phyloP scores from a whole-genome alignment of 1,284 basidiomycete species.

The Papiliotrema terrestris region DNA sequence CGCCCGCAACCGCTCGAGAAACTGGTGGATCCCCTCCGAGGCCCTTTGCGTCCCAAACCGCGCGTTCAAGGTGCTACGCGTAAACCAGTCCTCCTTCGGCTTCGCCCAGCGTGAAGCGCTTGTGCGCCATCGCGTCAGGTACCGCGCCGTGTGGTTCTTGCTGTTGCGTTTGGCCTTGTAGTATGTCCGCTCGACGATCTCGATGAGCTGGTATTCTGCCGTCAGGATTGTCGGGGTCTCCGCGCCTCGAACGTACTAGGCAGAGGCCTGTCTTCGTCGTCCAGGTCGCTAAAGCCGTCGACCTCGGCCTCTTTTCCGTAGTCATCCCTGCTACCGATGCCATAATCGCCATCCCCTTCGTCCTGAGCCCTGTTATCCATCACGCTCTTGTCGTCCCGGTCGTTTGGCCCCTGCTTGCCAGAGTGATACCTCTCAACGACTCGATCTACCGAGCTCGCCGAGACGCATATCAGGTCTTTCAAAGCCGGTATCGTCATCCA shows the following conservation, averaged over 20 bases:
- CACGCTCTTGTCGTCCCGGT: neutral
- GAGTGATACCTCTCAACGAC: conserved; percentile 5
- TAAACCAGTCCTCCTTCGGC: neutral
- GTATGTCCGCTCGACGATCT: too few species aligned
- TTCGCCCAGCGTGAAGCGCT: too few species aligned
- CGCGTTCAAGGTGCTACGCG: neutral
- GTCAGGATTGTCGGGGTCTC: neutral
- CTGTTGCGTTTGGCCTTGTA: too few species aligned
- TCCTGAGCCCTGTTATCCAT: neutral
- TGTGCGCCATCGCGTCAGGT: too few species aligned
- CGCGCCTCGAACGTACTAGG: neutral
- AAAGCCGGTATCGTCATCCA: conserved; percentile 23
- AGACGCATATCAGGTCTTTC: conserved; percentile 1
- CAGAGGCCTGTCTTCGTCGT: too few species aligned
- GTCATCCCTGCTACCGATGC: neutral
- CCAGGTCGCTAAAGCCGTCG: too few species aligned
- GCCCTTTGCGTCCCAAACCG: neutral
- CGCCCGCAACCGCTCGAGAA: neutral
- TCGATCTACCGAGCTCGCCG: neutral
- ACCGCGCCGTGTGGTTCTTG: too few species aligned
- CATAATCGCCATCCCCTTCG: neutral
- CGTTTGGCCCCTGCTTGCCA: neutral
- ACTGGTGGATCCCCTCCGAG: neutral
- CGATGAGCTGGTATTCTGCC: too few species aligned
- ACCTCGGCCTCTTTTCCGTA: neutral